A percentile compares a stretch with the other conserved stretches of the same genome.
Evolutionary conservation across 2,329 filamentous ascomycete species (phyloP).

Genomic region (Ophiostoma sp.): DNA sequence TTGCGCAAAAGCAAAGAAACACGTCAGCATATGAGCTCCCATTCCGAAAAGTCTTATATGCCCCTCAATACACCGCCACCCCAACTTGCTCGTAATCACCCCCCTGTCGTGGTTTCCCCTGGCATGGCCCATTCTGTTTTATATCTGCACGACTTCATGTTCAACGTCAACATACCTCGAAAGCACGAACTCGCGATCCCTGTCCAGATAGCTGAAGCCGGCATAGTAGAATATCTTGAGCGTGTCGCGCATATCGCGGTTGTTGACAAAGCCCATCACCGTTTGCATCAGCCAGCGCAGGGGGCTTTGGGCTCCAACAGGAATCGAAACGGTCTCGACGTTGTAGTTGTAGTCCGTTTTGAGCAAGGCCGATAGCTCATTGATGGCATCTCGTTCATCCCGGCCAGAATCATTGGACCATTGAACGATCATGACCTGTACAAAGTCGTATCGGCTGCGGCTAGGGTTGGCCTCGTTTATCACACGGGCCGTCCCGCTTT

Average conservation of each 20-base stretch:
- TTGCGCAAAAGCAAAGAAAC: not conserved
- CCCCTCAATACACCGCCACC: too few relatives aligned
- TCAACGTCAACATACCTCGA: conserved; percentile 41
- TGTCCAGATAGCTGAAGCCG: conserved; percentile 50
- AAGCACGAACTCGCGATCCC: conserved; percentile 52
- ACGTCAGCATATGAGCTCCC: not conserved
- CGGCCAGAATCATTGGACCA: conserved; percentile 52
- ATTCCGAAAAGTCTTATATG: conserved; percentile 11
- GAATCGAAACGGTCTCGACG: conserved; percentile 46
- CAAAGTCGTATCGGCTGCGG: conserved; percentile 50
- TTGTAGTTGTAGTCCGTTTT: conserved; percentile 49
- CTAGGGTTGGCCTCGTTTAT: conserved; percentile 41
- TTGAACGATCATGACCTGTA: conserved; percentile 48
- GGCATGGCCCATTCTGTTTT: not conserved
- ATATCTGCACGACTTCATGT: not conserved
- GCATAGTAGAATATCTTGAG: conserved; percentile 56
- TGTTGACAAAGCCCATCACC: conserved; percentile 49
- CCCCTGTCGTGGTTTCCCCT: not conserved
- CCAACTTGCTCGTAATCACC: not conserved
- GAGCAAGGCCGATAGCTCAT: conserved; percentile 47
- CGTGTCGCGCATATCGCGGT: conserved; percentile 49
- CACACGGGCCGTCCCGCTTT: conserved; percentile 45
- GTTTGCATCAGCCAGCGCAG: conserved; percentile 50
- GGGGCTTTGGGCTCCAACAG: conserved; percentile 42
- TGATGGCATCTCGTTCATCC: conserved; percentile 38